These are phyloP conservation scores for Psilocybe tampanensis DNA, from an alignment of 768 basidiomycete genomes.

Conservation along the genomic window DNA sequence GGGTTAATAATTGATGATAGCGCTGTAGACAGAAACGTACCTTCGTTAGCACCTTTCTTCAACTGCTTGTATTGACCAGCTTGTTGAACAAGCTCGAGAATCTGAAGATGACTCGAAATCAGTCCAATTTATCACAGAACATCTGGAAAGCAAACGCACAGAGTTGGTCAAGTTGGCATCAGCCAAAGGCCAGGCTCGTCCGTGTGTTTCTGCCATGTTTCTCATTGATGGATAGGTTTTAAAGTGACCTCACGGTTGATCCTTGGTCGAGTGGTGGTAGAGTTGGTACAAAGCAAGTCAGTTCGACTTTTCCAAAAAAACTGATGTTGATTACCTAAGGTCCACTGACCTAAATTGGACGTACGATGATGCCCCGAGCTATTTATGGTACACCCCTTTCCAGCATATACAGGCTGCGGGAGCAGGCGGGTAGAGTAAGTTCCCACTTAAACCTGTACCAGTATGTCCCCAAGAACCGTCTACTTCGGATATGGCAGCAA, in stretches of 20 bases:
- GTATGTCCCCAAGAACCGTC: constrained; percentile 23
- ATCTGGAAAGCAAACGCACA: constrained; percentile 44
- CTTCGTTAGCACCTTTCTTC: constrained; percentile 99
- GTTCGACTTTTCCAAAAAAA: constrained; percentile 9
- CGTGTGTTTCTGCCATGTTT: constrained; percentile 58
- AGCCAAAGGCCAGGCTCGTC: constrained; percentile 90
- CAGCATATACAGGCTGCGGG: not conserved
- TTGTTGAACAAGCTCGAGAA: constrained; percentile 94
- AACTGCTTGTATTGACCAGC: constrained; percentile 97
- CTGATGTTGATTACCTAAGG: constrained; percentile 15
- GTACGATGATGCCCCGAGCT: not conserved
- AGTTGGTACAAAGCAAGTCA: constrained; percentile 10
- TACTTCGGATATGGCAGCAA: constrained; percentile 58
- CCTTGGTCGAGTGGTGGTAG: constrained; percentile 67
- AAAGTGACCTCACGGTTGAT: constrained; percentile 84
- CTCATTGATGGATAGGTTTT: constrained; percentile 12
- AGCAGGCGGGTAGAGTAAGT: constrained; percentile 1
- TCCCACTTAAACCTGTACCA: constrained; percentile 14
- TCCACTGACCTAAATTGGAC: not conserved
- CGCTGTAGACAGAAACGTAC: constrained; percentile 38
- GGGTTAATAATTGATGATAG: constrained; percentile 2
- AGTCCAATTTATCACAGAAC: not conserved
- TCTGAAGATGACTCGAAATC: constrained; percentile 46
- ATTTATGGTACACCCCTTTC: constrained; percentile 11
- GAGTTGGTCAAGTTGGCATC: constrained; percentile 88